These are phyloP conservation scores for Aegilops speltoides DNA, from an alignment of 176 grass and related monocot species.

Conservation along the genomic window DNA sequence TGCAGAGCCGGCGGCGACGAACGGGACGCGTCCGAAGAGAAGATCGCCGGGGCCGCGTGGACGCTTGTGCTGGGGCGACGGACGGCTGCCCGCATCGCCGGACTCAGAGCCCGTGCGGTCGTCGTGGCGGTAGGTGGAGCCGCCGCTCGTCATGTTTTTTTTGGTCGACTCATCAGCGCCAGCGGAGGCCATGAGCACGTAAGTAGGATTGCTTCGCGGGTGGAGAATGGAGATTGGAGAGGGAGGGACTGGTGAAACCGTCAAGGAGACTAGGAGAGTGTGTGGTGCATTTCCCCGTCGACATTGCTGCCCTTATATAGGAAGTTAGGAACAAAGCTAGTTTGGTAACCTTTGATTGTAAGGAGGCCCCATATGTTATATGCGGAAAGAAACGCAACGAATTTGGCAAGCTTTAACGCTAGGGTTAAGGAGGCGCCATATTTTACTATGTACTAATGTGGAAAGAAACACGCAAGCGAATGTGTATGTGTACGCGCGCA, in stretches of 20 bases:
- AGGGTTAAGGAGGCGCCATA: no score
- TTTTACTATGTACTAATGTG: no score
- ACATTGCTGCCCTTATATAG: background rate
- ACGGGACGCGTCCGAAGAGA: conserved; percentile 27
- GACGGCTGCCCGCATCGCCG: background rate
- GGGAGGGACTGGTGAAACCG: background rate
- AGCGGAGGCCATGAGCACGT: background rate
- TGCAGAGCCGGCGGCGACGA: conserved; percentile 19
- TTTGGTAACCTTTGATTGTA: background rate
- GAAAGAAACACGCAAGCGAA: no score
- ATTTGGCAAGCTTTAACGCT: no score
- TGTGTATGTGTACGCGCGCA: no score
- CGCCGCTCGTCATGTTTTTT: background rate
- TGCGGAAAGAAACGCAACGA: background rate
- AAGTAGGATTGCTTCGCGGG: background rate
- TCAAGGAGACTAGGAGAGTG: background rate
- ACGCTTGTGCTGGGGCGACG: conserved; percentile 10
- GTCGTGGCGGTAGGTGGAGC: background rate
- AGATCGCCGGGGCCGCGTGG: conserved; percentile 28
- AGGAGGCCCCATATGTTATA: background rate
- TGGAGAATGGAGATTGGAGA: conserved; percentile 5
- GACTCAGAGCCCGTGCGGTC: background rate
- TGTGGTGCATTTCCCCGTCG: background rate
- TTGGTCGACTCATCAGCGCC: background rate
- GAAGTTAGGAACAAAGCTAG: background rate